Base-by-base conservation (phyloP, 257 asterid species). In the Salvia splendens region DNA sequence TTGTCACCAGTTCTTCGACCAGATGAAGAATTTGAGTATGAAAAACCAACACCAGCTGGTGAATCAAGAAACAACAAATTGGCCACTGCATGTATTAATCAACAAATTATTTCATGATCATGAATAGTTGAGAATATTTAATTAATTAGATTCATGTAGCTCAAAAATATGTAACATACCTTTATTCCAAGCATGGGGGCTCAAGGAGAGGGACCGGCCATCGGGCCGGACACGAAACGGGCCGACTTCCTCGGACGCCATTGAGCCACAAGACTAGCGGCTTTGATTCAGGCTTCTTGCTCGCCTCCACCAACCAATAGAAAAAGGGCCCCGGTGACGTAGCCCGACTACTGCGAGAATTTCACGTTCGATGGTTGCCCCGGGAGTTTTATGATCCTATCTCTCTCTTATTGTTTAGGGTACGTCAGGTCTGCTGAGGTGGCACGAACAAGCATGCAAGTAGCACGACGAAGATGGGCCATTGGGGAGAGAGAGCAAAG, bases 1-100 rank as follows among this genome's bases (percentile, higher is more conserved):
- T 32, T 52, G 71, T 86, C 93, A 2, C 89, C 87, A 69, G 80
- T 77, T 45, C 11, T 47, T 64, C 45, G 59, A 78, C 74, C 80
- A 9, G 69, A 70, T 12, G 89, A 85, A 55, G 79, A 12, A 57
- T 83, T 83, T 58, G 93, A 81, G 48, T 86, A 86, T 43, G 89
- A 86, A 72, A 86, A 86, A 38, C 93, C 93, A 73, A 86, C 89
- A 24, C 93, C 89, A 70, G 89, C 89, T 28, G 89, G 89, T 48
- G 93, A 86, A 77, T 86, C 92, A 49, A 86, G 82, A 60, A 86
- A 86, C 5, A 83, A 76, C 58, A 83, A 78, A 61, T 86, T 86
- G 63, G 93, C 93, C 72, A 79, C 89, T 86, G 79, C 77, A 78
- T 24, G 30, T 24, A 24, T 24, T 24, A 24, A 24, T 46, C 32